These are phyloP conservation scores for Actinomortierella ambigua DNA, from an alignment of 371 early-diverging fungal species.

Conservation along the genomic window DNA sequence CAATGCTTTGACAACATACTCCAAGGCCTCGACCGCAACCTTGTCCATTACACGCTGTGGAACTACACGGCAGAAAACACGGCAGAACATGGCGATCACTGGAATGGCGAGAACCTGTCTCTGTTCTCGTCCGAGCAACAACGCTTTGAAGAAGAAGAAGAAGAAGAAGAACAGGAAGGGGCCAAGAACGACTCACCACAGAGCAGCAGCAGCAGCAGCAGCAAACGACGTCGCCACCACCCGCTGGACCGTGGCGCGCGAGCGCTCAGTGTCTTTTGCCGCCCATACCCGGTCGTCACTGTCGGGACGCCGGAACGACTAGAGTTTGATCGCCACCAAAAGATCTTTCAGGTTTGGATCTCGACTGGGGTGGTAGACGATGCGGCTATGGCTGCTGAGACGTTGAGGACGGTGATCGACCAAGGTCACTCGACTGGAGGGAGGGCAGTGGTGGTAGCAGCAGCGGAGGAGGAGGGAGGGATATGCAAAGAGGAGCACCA, in stretches of 20 bases:
- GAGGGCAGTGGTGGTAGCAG: background rate
- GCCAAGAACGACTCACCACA: no score
- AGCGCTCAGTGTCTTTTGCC: constrained; percentile 38
- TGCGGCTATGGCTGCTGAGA: no score
- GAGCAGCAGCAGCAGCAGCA: background rate
- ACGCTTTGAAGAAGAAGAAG: background rate
- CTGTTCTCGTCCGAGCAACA: constrained; percentile 23
- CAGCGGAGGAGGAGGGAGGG: background rate
- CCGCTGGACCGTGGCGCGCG: constrained; percentile 27
- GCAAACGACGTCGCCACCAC: background rate
- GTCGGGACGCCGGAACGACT: constrained; percentile 21
- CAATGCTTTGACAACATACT: constrained; percentile 68
- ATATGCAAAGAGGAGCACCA: background rate
- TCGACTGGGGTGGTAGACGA: no score
- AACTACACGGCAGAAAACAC: constrained; percentile 67
- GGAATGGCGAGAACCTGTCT: constrained; percentile 77
- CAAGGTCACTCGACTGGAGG: background rate
- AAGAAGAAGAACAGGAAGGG: no score
- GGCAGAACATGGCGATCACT: constrained; percentile 63
- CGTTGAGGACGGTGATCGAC: no score
- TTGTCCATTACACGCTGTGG: constrained; percentile 70
- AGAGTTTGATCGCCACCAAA: constrained; percentile 26
- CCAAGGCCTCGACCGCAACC: constrained; percentile 61
- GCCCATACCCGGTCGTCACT: constrained; percentile 37
- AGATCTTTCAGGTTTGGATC: constrained; percentile 18